Base-by-base conservation (phyloP, 202 grass and related monocot genomes). In the Carex arenaria region DNA sequence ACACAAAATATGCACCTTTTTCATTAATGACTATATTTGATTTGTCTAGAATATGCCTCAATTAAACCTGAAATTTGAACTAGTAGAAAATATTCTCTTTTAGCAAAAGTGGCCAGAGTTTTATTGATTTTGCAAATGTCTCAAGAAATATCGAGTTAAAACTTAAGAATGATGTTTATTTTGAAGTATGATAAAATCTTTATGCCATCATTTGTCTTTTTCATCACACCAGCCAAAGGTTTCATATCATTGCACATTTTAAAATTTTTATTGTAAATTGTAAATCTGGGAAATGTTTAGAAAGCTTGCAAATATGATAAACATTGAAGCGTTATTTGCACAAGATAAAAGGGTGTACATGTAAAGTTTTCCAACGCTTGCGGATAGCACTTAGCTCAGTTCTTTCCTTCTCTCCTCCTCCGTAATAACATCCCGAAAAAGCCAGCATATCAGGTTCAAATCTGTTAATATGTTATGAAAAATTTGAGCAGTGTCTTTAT, bases 371-470 rank as follows among this genome's bases (percentile, higher is more conserved):
- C 93, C 96, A 96, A 42, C 96, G 93, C 79, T 94, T 99, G 65
- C 96, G 93, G 47, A 99, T 92, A 28, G 77, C 86, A 79, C 88
- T 84, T 14, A 99, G 84, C 87, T 99, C 93, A 54, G 83, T 92
- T 86, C 85, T 99, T 81, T 99, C 96, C 40, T 89, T 92, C 13
- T 99, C 91, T 18, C 96, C 96, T 85, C 96, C 96, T 59, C 93
- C 93, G 76, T 92, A 99, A 84, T 96, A 99, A 86, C 93, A 99
- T 57, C 93, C 96, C 7, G 96, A 96, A 86, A 99, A 99, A 64
- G 96, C 93, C n/a, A 99, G 93, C 93, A 99, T 99, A 84, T 99
- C 96, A 62, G 93, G 85, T 76, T 99, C 96, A 89, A 99, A 99
- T 87, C 96, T 98, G 88, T 72, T 85, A 77, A 59, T 19, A n/a